Conservation (phyloP, 2,329 filamentous ascomycete species). For the Acrodontium crateriforme region DNA sequence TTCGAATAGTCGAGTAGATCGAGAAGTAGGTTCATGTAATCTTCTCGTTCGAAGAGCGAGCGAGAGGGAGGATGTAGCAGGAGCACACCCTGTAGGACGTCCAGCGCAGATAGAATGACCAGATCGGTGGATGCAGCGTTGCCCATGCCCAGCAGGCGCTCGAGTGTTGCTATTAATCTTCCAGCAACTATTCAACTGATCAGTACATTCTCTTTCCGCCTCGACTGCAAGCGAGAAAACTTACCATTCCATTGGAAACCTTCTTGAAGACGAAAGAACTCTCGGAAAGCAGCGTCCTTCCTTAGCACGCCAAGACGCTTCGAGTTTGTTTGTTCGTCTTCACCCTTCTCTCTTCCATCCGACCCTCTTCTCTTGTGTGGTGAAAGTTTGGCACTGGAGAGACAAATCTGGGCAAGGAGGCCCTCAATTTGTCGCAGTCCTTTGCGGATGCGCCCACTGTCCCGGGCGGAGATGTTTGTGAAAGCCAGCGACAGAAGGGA, state of each 20-base stretch:
- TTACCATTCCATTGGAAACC: slow-evolving; percentile 90
- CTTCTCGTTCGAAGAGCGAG: slow-evolving; percentile 71
- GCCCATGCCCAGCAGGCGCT: slow-evolving; percentile 70
- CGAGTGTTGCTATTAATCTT: slow-evolving; percentile 71
- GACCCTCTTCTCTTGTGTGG: slow-evolving; percentile 26
- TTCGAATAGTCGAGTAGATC: slow-evolving; percentile 85
- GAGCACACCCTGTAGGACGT: slow-evolving; percentile 76
- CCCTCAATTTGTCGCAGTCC: slow-evolving; percentile 89
- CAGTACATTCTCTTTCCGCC: no score
- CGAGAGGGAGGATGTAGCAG: slow-evolving; percentile 84
- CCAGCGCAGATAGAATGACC: slow-evolving; percentile 74
- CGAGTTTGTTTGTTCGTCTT: slow-evolving; percentile 6
- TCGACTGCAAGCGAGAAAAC: no score
- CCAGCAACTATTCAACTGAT: slow-evolving; percentile 48
- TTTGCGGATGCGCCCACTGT: slow-evolving; percentile 80
- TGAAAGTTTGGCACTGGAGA: slow-evolving; percentile 37
- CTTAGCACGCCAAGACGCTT: slow-evolving; percentile 58
- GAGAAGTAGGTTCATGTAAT: slow-evolving; percentile 93
- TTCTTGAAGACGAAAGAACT: slow-evolving; percentile 94
- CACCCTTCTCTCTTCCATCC: slow-evolving; percentile 10
- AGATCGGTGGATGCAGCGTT: slow-evolving; percentile 65
- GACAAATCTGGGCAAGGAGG: slow-evolving; percentile 84
- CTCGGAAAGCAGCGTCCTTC: slow-evolving; percentile 76
- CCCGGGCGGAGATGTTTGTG: slow-evolving; percentile 89
- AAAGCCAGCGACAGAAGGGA: slow-evolving; percentile 83